Evolutionary conservation across 2,329 filamentous ascomycete genomes (phyloP), one percentile per base, ranked within the genome.

Genomic region (Proliferodiscus dingleyae): DNA sequence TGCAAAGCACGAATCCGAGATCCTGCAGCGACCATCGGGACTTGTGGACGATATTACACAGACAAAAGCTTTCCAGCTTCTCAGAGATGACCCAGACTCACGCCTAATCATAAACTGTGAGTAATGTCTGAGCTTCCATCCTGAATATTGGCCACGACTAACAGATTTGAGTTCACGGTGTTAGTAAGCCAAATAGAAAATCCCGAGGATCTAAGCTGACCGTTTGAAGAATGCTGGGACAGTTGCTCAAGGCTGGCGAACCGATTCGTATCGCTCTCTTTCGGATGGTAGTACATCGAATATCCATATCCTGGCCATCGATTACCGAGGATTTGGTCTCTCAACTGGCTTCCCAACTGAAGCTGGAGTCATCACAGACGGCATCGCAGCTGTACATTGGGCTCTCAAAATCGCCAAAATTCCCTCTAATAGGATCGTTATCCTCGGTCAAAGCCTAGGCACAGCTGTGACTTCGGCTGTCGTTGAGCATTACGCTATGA

Each of bases 321-420:
- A 95, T 70, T 96, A 96, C 66, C 85, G 90, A 15, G 90, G 90
- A 5, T 96, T 88, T 57, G 90, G 89, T 1, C 75, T 79, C 30
- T 93, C 87, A 7, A 87, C 83, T 0, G 89, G 91, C n/a, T 69
- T 67, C 3, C 91, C 91, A 0, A 84, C 82, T 0, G 91, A 97
- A 68, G 69, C 76, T 28, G 91, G 91, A 0, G 69, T 97, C 6
- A 87, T 95, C 45, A 79, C 78, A 4, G 91, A 97, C 62, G 88
- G 83, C 13, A 72, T 85, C 3, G 74, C 88, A 0, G 69, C 88
- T 3, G 72, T 94, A 3, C 75, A 89, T 49, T 94, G 86, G 70
- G 80, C 86, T 8, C 72, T 89, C 29, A 68, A 78, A 16, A 69
- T 75, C 1, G 79, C 82, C 11, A 70, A 77, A 0, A 74, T 96